Percentiles rank a stretch among this genome's conserved stretches.
Conservation (phyloP, 371 early-diverging fungal species). For the Lichtheimia hyalospora region DNA sequence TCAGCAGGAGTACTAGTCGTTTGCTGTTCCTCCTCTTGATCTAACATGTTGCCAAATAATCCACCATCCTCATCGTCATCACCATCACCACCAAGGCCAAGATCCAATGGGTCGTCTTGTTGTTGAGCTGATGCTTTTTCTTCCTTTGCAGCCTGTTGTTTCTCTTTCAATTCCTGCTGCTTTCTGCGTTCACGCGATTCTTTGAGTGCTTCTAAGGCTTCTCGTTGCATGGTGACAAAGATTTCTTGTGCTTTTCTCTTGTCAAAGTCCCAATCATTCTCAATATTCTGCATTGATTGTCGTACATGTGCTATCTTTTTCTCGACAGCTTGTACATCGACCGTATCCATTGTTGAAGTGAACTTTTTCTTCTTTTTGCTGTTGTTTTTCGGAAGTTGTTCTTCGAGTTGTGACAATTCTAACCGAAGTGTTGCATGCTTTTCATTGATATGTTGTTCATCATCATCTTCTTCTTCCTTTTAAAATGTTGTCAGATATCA, state of each 20-base stretch:
- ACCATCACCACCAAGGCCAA: slow-evolving; percentile 10
- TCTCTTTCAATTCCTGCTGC: slow-evolving; percentile 25
- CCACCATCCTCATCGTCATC: slow-evolving; percentile 19
- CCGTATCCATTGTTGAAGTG: slow-evolving; percentile 11
- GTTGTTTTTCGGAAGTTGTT: slow-evolving; percentile 20
- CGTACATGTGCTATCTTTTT: slow-evolving; percentile 50
- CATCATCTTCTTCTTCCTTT: slow-evolving; percentile 26
- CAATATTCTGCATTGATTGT: slow-evolving; percentile 39
- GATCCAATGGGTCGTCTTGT: slow-evolving; percentile 8
- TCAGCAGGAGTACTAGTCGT: background rate
- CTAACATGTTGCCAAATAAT: slow-evolving; percentile 22
- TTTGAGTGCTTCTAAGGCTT: slow-evolving; percentile 30
- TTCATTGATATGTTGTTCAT: slow-evolving; percentile 27
- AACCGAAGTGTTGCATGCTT: slow-evolving; percentile 28
- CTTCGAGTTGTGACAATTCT: slow-evolving; percentile 25
- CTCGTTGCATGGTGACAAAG: slow-evolving; percentile 21
- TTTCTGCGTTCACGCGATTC: slow-evolving; percentile 13
- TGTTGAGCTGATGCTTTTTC: slow-evolving; percentile 3
- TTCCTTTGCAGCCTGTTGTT: background rate
- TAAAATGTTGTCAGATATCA: background rate
- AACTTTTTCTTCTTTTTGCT: slow-evolving; percentile 35
- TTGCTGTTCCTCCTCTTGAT: slow-evolving; percentile 20
- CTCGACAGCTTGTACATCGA: slow-evolving; percentile 23
- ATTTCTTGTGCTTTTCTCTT: slow-evolving; percentile 35
- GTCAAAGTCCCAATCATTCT: slow-evolving; percentile 53